Base-by-base conservation (phyloP, 768 basidiomycete species). In the Pleurotus pulmonarius region DNA sequence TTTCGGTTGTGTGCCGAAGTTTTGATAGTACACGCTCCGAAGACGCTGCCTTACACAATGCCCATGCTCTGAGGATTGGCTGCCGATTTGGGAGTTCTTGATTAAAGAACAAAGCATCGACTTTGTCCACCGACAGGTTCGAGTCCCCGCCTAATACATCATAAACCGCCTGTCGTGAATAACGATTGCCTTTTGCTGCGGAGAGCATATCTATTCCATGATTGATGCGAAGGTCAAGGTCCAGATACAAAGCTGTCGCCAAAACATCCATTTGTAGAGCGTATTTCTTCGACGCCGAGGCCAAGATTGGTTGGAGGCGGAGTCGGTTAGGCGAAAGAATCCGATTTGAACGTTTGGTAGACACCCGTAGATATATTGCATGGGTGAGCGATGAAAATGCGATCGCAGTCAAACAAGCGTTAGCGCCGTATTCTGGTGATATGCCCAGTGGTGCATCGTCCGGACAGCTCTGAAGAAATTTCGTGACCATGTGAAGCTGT, bases 181-280 rank as follows among this genome's bases (percentile, higher is more conserved):
- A 59, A 24, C 76, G 73, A 34, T 58, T 39, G 2, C 26, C 39
- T 15, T 41, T 56, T 11, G 64, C 46, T 1, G 68, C 51, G 0
- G 80, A 79, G 5, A 78, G 58, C 49, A 81, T 58, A 46, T 83
- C 79, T 24, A 79, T 70, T 0, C 66, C 80, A 11, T 55, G 55
- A 11, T 48, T 54, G 11, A 80, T 69, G 7, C 62, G 65, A 8
- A 79, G 49, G 0, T 63, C 67, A 5, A 72, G 46, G 55, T 83
- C 82, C 7, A 64, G 45, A 61, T 67, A 70, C 13, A 85, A 59
- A 1, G 78, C 66, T 3, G 70, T 58, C 0, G 73, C 69, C 0
- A 83, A 60, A 39, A 67, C 69, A 59, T 82, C 82, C 79, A 81
- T 78, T 34, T 66, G 64, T 45, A 83, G 79, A 0, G 75, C 72